These are phyloP conservation scores for Hygrophoropsis aurantiaca DNA, from an alignment of 768 basidiomycete species.

Conservation along the genomic window DNA sequence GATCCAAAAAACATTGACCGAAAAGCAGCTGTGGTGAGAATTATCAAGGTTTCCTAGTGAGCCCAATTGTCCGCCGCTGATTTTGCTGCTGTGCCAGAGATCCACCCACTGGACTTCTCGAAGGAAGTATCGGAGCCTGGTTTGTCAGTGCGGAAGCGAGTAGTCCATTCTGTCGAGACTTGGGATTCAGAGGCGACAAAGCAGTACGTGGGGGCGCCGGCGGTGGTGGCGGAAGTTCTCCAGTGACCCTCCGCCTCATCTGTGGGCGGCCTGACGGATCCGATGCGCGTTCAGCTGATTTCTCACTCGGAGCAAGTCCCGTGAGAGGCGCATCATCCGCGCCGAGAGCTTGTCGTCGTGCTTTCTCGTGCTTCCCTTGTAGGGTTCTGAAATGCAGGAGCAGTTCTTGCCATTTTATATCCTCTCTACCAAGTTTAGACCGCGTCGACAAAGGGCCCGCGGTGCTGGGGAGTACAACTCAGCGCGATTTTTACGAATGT, in stretches of 20 bases:
- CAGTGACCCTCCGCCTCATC: conserved; percentile 64
- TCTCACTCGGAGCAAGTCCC: conserved; percentile 46
- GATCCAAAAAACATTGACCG: no score
- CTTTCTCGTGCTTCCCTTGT: conserved; percentile 90
- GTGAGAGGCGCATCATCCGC: conserved; percentile 55
- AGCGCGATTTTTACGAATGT: background rate
- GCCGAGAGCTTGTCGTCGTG: conserved; percentile 76
- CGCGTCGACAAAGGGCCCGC: conserved; percentile 48
- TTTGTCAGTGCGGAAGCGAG: conserved; percentile 35
- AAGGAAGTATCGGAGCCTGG: conserved; percentile 35
- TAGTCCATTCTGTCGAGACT: conserved; percentile 51
- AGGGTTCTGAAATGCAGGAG: conserved; percentile 88
- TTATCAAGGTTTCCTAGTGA: conserved; percentile 37
- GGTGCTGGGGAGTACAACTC: conserved; percentile 32
- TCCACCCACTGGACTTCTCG: conserved; percentile 9
- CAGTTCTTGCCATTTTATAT: conserved; percentile 97
- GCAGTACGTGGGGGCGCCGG: conserved; percentile 38
- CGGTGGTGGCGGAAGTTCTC: conserved; percentile 37
- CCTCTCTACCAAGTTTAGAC: conserved; percentile 78
- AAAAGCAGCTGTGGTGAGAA: background rate
- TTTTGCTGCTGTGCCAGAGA: conserved; percentile 33
- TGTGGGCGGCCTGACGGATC: conserved; percentile 39
- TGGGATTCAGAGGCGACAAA: conserved; percentile 75
- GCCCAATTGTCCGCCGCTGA: conserved; percentile 41
- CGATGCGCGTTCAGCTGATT: conserved; percentile 19